Base-by-base conservation (phyloP, 1,284 basidiomycete species). In the Retiboletus fuscus region DNA sequence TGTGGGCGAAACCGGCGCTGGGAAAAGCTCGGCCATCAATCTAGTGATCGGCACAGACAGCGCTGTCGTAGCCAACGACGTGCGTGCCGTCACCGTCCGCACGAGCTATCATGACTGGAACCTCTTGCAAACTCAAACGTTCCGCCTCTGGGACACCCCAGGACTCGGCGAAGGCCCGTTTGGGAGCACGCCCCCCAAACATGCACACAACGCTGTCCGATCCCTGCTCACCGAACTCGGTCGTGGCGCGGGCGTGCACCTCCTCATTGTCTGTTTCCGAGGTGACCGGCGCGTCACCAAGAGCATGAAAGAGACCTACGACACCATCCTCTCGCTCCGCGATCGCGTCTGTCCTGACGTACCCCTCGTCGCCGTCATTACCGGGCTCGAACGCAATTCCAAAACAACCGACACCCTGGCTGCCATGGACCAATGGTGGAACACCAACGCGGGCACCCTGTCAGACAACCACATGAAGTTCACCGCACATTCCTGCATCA, bases 131-230 rank as follows among this genome's bases (percentile, higher is more conserved):
- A 61, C 66, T 0, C 72, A 75, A 34, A 78, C 64, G 3, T 81
- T 79, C 30, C 79, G 79, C 58, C 71, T 79, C 47, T 79, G 78
- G 80, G 78, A 79, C 47, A 82, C 78, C 22, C 78, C 80, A 3
- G 78, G 78, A 13, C 66, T 79, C 26, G 61, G 78, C 12, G 70
- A 73, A 39, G 75, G 77, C 39, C 72, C 77, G 1, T 20, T 61
- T 3, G 80, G 80, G 43, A 66, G 53, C 39, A 61, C 66, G 16
- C 55, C 68, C 34, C 51, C 61, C 6, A 72, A 63, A 66, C 62
- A 68, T 10, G 79, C 78, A 16, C 30, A 74, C 24, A 74, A 66
- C 28, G 75, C 77, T 16, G 5, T 76, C 16, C 78, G 68, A 51
- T 72, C 75, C 10, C 78, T 79, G 55, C 69, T 82, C 61, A 78